A percentile compares a stretch with the other conserved stretches of the same genome.
These are phyloP conservation scores for Glycine tomentella DNA, from an alignment of 306 rosid genomes.

Conservation along the genomic window DNA sequence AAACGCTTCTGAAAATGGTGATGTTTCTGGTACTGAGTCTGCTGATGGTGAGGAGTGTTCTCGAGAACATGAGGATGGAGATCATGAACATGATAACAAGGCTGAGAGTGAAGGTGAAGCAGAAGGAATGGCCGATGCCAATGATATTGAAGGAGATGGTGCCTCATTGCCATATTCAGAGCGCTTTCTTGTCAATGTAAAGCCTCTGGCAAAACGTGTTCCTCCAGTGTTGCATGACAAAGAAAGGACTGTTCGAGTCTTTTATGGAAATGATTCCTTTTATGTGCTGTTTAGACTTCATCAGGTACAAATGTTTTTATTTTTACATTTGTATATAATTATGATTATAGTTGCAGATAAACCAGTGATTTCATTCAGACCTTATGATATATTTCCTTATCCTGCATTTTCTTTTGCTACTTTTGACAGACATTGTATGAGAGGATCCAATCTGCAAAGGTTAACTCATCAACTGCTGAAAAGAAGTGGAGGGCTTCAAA, in stretches of 20 bases:
- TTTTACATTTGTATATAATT: slow-evolving; percentile 12
- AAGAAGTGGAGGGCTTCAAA: slow-evolving; percentile 88
- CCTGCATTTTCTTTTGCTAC: slow-evolving; percentile 35
- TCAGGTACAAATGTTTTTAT: slow-evolving; percentile 66
- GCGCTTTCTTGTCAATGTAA: slow-evolving; percentile 76
- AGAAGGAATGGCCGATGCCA: slow-evolving; percentile 94
- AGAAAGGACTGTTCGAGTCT: slow-evolving; percentile 67
- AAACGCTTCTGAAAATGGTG: slow-evolving; percentile 90
- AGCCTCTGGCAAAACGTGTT: slow-evolving; percentile 92
- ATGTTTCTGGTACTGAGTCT: slow-evolving; percentile 88
- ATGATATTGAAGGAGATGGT: slow-evolving; percentile 93
- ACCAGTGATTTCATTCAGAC: slow-evolving; percentile 24
- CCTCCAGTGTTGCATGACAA: slow-evolving; percentile 62
- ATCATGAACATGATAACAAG: slow-evolving; percentile 75
- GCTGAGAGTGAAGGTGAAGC: slow-evolving; percentile 99
- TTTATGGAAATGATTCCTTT: slow-evolving; percentile 95
- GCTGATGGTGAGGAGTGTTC: slow-evolving; percentile 96
- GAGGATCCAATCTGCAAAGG: slow-evolving; percentile 90
- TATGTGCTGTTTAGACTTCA: slow-evolving; percentile 96
- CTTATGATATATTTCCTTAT: slow-evolving; percentile 20
- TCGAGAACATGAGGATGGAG: slow-evolving; percentile 83
- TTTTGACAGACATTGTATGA: slow-evolving; percentile 83
- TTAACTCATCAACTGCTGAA: slow-evolving; percentile 91
- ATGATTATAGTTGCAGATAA: slow-evolving; percentile 14
- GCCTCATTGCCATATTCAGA: slow-evolving; percentile 76